Percentiles rank a stretch among this genome's conserved stretches.
These are phyloP conservation scores for Saxophila tyrrhenica DNA, from an alignment of 495 filamentous ascomycete genomes.

Conservation along the genomic window DNA sequence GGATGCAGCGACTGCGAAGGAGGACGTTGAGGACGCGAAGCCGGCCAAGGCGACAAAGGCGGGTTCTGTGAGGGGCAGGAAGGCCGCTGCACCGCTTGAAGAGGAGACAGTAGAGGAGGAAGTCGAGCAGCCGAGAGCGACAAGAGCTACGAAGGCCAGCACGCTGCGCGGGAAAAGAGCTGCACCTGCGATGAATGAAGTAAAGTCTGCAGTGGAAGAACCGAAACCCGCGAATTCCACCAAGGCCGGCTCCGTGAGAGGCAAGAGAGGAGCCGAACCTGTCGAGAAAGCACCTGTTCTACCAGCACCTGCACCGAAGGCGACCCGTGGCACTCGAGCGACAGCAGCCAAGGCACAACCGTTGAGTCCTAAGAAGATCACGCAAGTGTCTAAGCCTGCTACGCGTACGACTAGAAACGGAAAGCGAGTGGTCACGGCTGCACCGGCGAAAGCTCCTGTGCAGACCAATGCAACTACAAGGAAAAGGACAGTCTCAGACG, in stretches of 20 bases:
- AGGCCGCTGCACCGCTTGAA: neutral
- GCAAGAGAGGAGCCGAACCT: neutral
- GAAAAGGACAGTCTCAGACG: constrained; percentile 12
- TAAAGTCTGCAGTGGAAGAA: neutral
- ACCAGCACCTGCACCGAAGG: neutral
- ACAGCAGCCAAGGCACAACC: constrained; percentile 9
- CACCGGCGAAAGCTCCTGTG: neutral
- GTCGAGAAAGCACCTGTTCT: neutral
- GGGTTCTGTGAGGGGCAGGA: neutral
- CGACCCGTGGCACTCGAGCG: constrained; percentile 3
- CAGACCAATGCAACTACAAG: neutral
- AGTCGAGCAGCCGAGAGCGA: neutral
- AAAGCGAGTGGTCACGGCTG: neutral
- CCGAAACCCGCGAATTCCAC: neutral
- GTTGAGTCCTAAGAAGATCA: constrained; percentile 20
- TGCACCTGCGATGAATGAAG: neutral
- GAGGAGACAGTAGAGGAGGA: neutral
- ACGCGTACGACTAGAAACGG: neutral
- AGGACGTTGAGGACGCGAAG: neutral
- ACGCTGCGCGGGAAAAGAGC: neutral
- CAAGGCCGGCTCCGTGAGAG: neutral
- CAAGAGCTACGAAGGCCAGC: neutral
- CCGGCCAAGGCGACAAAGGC: neutral
- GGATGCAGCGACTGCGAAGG: neutral
- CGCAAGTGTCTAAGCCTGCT: constrained; percentile 11